These are phyloP conservation scores for Tetrapisispora fleetii DNA, from an alignment of 805 yeast species.

Conservation along the genomic window DNA sequence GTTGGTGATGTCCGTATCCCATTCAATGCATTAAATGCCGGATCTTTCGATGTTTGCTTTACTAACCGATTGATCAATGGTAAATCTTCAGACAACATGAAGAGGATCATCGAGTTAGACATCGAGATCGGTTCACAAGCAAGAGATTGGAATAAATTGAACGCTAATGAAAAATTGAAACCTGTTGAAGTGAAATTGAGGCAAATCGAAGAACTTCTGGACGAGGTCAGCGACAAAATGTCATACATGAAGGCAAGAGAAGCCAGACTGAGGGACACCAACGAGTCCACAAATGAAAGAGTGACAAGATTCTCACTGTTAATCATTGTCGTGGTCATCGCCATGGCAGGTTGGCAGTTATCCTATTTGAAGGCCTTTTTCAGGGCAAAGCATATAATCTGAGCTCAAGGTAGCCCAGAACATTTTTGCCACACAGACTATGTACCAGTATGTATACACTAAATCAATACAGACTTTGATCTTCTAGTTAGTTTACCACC, in stretches of 20 bases:
- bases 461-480: too few species aligned
- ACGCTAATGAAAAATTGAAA: conserved; percentile 84
- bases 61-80: conserved; percentile 40
- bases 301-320: conserved; percentile 77
- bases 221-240: conserved; percentile 70
- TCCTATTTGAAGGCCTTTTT: conserved; percentile 87
- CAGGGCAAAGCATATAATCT: conserved; percentile 69
- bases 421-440: neutral
- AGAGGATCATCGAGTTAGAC: conserved; percentile 77
- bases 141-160: conserved; percentile 93
- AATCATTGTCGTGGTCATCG: conserved; percentile 57
- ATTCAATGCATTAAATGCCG: conserved; percentile 72
- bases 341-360: conserved; percentile 88
- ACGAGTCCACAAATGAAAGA: conserved; percentile 90
- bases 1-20: conserved; percentile 65
- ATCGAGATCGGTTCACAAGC: conserved; percentile 95
- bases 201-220: conserved; percentile 74
- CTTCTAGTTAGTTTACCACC: too few species aligned
- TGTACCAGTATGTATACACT: too few species aligned
- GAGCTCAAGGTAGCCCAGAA: neutral
- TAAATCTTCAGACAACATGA: conserved; percentile 33
- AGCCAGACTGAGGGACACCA: conserved; percentile 88
- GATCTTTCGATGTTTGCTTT: conserved; percentile 88
- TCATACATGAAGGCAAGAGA: conserved; percentile 81
- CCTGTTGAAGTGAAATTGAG: conserved; percentile 88